Base-by-base conservation (phyloP, 2,329 filamentous ascomycete genomes). In the Mycosphaerella arachidis region DNA sequence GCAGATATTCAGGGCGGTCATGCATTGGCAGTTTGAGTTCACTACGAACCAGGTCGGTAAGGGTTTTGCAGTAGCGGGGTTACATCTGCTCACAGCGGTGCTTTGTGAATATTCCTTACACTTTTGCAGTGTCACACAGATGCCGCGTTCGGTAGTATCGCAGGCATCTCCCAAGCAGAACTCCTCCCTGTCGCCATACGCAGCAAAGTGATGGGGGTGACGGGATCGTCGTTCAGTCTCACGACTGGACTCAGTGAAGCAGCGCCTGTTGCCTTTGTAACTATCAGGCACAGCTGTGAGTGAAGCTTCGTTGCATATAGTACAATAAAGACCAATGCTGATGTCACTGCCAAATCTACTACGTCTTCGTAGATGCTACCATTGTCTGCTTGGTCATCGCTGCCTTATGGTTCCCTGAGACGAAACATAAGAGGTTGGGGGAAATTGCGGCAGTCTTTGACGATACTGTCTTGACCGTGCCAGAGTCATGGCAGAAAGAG, bases 1-100 rank as follows among this genome's bases (percentile, higher is more conserved):
- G 51, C 80, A 84, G 65, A 82, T 84, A 55, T 85, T 84, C 64
- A 76, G 81, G 0, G 80, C 82, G 1, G 77, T 84, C 43, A 84
- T 85, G 81, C 82, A 84, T 68, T 74, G 75, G 45, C 68, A 77
- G 48, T 85, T 84, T 67, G 80, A 84, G 64, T 73, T 81, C 60
- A 81, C 78, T 0, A 68, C 81, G 55, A 84, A 84, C 67, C 70
- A 72, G 4, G 66, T 83, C 30, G 83, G 82, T 46, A 84, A 85
- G 66, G 82, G 81, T 0, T 85, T 85, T 65, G 81, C 82, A 1
- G 78, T 85, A 40, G 70, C 84, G 1, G 83, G 82, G 0, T 84
- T 85, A 27, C 84, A 84, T 60, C 72, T 84, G 1, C 84, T 84
- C 58, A 82, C 81, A 1, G 77, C 82, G 2, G 74, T 72, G 20